Conservation (phyloP, 768 basidiomycete genomes). For the Mycena chlorophos region DNA sequence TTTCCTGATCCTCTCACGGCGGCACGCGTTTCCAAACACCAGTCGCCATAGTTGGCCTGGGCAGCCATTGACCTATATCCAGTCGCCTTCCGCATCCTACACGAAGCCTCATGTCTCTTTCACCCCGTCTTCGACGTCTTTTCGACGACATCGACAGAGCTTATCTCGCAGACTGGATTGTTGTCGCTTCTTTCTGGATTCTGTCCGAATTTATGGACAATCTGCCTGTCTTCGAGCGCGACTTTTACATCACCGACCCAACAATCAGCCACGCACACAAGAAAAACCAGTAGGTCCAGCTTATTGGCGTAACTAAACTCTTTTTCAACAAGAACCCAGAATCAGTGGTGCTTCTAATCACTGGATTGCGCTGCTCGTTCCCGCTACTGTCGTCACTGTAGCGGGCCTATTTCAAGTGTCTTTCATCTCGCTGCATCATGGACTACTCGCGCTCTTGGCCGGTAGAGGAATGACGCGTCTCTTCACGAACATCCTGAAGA, state of each 20-base stretch:
- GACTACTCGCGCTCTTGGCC: conserved; percentile 50
- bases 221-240: conserved; percentile 49
- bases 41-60: too few species aligned
- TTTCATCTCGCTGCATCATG: conserved; percentile 57
- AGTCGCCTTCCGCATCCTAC: too few species aligned
- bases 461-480: conserved; percentile 32
- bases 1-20: too few species aligned
- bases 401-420: conserved; percentile 45
- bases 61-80: too few species aligned
- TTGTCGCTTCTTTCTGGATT: conserved; percentile 44
- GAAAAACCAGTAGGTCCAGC: conserved; percentile 44
- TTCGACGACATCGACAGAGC: conserved; percentile 43
- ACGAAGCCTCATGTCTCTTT: conserved; percentile 10
- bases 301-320: background rate
- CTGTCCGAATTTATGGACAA: conserved; percentile 39
- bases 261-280: conserved; percentile 53
- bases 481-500: conserved; percentile 1
- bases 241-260: conserved; percentile 50
- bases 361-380: conserved; percentile 47
- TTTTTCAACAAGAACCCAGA: conserved; percentile 31
- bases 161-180: conserved; percentile 54
- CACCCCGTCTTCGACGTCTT: conserved; percentile 4
- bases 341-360: conserved; percentile 50
- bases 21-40: too few species aligned
- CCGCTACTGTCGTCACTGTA: conserved; percentile 39